Base-by-base conservation (phyloP, 2,329 filamentous ascomycete species). In the Sclerotinia glacialis region DNA sequence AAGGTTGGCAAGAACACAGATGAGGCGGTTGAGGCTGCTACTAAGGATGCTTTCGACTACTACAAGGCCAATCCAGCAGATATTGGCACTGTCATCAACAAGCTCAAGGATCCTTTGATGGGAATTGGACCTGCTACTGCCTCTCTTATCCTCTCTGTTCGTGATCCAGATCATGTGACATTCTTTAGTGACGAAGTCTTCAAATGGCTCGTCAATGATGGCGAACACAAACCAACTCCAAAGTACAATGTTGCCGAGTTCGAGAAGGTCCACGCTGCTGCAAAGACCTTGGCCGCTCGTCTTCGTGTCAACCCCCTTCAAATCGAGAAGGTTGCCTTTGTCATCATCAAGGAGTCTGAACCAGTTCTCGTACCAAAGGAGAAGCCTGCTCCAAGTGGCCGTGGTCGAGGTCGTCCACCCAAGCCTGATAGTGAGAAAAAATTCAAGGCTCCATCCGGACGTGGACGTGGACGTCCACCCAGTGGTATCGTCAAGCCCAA, bases 141-240 rank as follows among this genome's bases (percentile, higher is more conserved):
- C 0, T 91, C 89, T 1, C 83, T 95, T 42, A 78, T 94, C 1
- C 82, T 95, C 3, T 84, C 88, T 5, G 85, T 89, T 5, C 83
- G 87, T 70, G 83, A 87, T 68, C 83, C 88, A 0, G 76, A 80
- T 0, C 77, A 78, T 16, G 81, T 88, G 59, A 83, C 90, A 1
- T 94, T 94, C 80, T 94, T 94, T 78, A 90, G 88, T 2, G 92
- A 96, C 74, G 91, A 95, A 77, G 82, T 88, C 4, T 94, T 88
- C 74, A 83, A 87, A 70, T 94, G 90, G 90, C 78, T 89, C 7
- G 85, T 85, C 72, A 85, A 83, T 74, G 76, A 77, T n/a, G 81
- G 82, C 0, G 78, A 79, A 50, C 49, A 54, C 23, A 82, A 79
- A 64, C 77, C 73, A 0, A 77, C 79, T 31, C 87, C 92, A 75